Evolutionary conservation across 495 filamentous ascomycete genomes (phyloP).

Genomic region (Penicillium herquei): DNA sequence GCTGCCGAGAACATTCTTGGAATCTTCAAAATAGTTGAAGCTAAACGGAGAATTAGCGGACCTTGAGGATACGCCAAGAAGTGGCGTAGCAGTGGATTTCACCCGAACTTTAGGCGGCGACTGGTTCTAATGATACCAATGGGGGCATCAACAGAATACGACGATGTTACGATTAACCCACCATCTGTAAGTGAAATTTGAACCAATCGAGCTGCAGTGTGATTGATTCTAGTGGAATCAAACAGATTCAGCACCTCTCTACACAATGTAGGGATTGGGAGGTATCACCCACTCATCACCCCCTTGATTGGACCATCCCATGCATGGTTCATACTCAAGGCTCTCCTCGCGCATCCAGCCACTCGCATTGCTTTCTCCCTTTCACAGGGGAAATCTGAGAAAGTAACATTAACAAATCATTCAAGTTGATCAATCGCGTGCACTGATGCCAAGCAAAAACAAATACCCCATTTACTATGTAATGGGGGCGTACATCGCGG

Average conservation of each 20-base stretch:
- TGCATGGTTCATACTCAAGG: background rate
- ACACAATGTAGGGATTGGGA: too few species aligned
- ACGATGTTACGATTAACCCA: too few species aligned
- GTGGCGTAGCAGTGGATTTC: constrained; percentile 6
- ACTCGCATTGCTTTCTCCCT: constrained; percentile 7
- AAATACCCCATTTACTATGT: background rate
- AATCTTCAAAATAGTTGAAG: background rate
- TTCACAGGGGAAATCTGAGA: background rate
- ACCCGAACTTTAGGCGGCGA: constrained; percentile 19
- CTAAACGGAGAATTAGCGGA: constrained; percentile 3
- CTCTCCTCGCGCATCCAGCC: constrained; percentile 8
- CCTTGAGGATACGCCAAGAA: background rate
- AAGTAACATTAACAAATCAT: background rate
- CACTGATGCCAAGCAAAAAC: background rate
- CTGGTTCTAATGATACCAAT: background rate
- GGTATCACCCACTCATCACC: too few species aligned
- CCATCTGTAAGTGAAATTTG: too few species aligned
- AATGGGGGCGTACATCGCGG: background rate
- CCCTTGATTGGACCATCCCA: background rate
- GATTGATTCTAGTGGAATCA: too few species aligned
- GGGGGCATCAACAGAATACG: too few species aligned
- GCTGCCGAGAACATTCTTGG: constrained; percentile 5
- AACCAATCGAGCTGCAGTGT: too few species aligned
- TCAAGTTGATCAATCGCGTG: background rate
- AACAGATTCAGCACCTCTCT: too few species aligned